Evolutionary conservation across 805 yeast species (phyloP).

Genomic region (Priceomyces melissophilus): DNA sequence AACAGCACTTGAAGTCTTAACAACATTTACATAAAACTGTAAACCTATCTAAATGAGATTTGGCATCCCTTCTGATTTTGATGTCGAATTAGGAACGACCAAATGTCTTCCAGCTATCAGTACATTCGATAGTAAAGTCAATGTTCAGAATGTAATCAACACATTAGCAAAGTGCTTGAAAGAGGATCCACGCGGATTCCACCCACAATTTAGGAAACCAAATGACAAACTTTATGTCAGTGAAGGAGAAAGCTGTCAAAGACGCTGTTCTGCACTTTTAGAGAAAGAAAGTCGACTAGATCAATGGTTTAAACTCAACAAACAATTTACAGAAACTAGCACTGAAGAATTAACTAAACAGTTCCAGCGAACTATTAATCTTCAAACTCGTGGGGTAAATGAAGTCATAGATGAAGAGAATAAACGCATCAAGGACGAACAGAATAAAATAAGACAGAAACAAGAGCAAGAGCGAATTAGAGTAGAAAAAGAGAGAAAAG

Average conservation of each 20-base stretch:
- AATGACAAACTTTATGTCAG: too few relatives aligned
- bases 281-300: not conserved
- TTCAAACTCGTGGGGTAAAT: constrained; percentile 1
- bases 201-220: too few relatives aligned
- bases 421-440: constrained; percentile 16
- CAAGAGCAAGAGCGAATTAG: constrained; percentile 7
- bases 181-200: too few relatives aligned
- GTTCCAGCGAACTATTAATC: constrained; percentile 4
- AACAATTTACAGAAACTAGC: not conserved
- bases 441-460: constrained; percentile 10
- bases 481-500: constrained; percentile 5
- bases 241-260: too few relatives aligned
- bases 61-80: constrained; percentile 25
- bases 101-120: constrained; percentile 3
- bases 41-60: constrained; percentile 18
- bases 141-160: not conserved
- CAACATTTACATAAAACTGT: constrained; percentile 1
- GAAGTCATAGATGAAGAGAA: constrained; percentile 14
- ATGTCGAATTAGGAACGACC: constrained; percentile 10
- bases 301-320: not conserved
- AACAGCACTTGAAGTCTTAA: not conserved
- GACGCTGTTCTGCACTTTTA: too few relatives aligned
- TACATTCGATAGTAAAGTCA: not conserved
- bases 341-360: not conserved
- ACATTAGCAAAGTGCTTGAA: not conserved